A percentile compares a stretch with the other conserved stretches of the same genome.
Evolutionary conservation across 1,139 yeast genomes (phyloP).

Genomic region (Scheffersomyces parashehatae): DNA sequence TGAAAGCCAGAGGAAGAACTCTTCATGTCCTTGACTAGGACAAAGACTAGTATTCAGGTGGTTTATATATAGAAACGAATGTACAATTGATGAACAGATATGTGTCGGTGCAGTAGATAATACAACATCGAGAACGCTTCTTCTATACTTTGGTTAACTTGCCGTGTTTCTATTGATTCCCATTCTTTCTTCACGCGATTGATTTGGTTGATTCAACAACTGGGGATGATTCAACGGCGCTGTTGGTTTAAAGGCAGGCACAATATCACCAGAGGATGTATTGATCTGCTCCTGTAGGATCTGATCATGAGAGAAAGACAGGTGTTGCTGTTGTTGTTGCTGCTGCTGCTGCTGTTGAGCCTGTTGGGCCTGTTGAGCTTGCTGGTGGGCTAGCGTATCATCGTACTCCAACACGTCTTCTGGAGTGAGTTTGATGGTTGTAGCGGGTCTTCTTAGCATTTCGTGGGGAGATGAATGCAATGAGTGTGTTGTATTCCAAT

Average conservation of each 20-base stretch:
- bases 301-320: conserved; percentile 2
- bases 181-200: conserved; percentile 11
- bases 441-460: conserved; percentile 67
- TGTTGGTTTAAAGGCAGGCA: conserved; percentile 3
- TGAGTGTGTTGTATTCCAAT: too few relatives aligned
- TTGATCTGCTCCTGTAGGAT: conserved; percentile 8
- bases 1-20: conserved; percentile 10
- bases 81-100: too few relatives aligned
- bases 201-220: not conserved
- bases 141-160: too few relatives aligned
- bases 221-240: not conserved
- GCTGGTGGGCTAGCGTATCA: conserved; percentile 26
- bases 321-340: conserved; percentile 3
- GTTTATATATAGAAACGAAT: too few relatives aligned
- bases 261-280: conserved; percentile 5
- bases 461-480: not conserved
- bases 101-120: too few relatives aligned
- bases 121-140: too few relatives aligned
- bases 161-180: conserved; percentile 2
- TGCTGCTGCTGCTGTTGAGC: not conserved
- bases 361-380: not conserved
- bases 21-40: conserved; percentile 7
- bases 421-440: conserved; percentile 62
- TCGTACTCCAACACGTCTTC: conserved; percentile 67
- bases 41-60: too few relatives aligned